A percentile compares a stretch with the other conserved stretches of the same genome.
Conservation (phyloP, 129 eudicot genomes). For the Artemisia annua region DNA sequence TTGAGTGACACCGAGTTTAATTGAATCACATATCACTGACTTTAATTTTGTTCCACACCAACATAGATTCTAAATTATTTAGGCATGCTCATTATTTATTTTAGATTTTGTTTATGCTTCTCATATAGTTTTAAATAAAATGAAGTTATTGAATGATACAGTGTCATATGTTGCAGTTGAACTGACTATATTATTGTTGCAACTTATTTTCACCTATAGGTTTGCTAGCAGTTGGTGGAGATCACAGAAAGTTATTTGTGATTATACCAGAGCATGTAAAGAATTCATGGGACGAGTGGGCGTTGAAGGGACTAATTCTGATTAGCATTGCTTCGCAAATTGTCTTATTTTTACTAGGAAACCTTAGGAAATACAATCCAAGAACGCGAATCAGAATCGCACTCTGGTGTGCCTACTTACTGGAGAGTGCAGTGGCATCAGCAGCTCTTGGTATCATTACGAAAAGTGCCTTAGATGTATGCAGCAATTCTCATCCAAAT, state of each 20-base stretch:
- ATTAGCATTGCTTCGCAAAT: conserved; percentile 43
- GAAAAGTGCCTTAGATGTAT: conserved; percentile 28
- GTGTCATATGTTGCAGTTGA: not conserved
- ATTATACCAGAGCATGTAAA: conserved; percentile 34
- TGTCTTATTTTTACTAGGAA: conserved; percentile 35
- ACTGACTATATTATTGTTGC: not conserved
- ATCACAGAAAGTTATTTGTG: conserved; percentile 35
- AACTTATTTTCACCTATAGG: conserved; percentile 23
- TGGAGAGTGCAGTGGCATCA: conserved; percentile 42
- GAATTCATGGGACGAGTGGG: conserved; percentile 45
- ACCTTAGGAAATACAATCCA: conserved; percentile 38
- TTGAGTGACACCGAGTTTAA: too few species aligned
- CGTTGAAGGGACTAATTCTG: conserved; percentile 34
- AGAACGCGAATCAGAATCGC: conserved; percentile 38
- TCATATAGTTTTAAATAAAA: too few species aligned
- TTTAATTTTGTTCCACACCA: too few species aligned
- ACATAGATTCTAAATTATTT: too few species aligned
- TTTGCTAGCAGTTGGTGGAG: conserved; percentile 11
- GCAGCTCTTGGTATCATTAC: conserved; percentile 49
- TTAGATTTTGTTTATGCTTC: too few species aligned
- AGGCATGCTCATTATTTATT: too few species aligned
- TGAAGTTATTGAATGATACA: not conserved
- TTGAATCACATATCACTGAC: too few species aligned
- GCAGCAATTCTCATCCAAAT: conserved; percentile 10
- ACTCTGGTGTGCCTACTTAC: conserved; percentile 56